These are phyloP conservation scores for Scedosporium dehoogii DNA, from an alignment of 2,329 filamentous ascomycete species.

Conservation along the genomic window DNA sequence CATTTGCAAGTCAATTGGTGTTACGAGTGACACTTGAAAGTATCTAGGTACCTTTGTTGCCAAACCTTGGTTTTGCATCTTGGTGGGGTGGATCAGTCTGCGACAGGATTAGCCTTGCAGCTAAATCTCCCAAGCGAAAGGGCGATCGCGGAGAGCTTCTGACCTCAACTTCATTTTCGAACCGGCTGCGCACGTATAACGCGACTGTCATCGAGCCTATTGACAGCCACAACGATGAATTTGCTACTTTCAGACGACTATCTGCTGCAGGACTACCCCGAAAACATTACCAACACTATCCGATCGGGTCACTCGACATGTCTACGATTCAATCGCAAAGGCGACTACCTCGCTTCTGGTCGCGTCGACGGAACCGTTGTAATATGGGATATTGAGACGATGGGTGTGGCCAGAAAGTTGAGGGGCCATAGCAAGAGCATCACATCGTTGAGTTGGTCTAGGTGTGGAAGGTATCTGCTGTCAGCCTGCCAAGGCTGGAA, in stretches of 20 bases:
- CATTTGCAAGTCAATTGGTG: not conserved
- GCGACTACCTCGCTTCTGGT: conserved; percentile 89
- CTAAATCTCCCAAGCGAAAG: not conserved
- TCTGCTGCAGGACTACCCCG: conserved; percentile 73
- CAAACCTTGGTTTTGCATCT: not conserved
- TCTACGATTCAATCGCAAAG: conserved; percentile 82
- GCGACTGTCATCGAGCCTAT: not conserved
- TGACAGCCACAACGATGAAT: conserved; percentile 35
- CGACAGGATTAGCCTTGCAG: not conserved
- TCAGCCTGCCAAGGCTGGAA: conserved; percentile 96
- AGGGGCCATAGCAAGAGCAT: conserved; percentile 90
- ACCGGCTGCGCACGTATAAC: not conserved
- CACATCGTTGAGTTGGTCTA: conserved; percentile 90
- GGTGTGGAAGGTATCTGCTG: conserved; percentile 80
- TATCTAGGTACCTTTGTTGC: too few species aligned
- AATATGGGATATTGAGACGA: conserved; percentile 95
- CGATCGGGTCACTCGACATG: conserved; percentile 59
- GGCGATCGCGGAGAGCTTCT: not conserved
- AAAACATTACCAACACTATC: conserved; percentile 79
- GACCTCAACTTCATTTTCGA: not conserved
- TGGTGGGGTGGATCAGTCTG: not conserved
- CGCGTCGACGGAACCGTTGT: conserved; percentile 90
- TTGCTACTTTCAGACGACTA: conserved; percentile 52
- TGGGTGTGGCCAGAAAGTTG: conserved; percentile 89
- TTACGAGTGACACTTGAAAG: too few species aligned